Base-by-base conservation (phyloP, 352 stramenopile genomes). In the Chloridella minuta region DNA sequence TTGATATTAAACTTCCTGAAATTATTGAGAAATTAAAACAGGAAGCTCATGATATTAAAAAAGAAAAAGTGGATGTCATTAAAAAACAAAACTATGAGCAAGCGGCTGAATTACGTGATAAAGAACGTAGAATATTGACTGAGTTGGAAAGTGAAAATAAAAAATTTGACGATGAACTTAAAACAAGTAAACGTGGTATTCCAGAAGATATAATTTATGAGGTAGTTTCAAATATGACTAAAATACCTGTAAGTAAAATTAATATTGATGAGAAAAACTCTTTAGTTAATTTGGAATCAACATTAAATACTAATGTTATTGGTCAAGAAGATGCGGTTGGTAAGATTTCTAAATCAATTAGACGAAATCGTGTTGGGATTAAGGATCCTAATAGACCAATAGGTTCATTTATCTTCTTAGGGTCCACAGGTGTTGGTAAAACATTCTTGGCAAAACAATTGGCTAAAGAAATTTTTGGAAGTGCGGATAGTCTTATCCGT, bases 361-460 rank as follows among this genome's bases (percentile, higher is more conserved):
- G 93, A 52, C 90, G 96, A 21, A 96, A 93, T 1, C 90, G 94
- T 24, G 95, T 95, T 30, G 95, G 95, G 22, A 91, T 98, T 10
- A 95, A 97, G 85, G 92, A 95, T 86, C 94, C 95, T 88, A 94
- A 94, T 28, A 96, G 96, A 52, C 95, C 95, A 2, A 96, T 93
- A 3, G 94, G 93, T 23, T 95, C 91, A 18, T 98, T 97, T 87
- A 87, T 98, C 18, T 98, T 98, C 88, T 87, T 97, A 0, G 95
- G 95, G 1, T 93, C 94, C 1, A 98, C 94, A 0, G 95, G 95
- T 87, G 94, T 97, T 0, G 94, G 94, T 85, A 97, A 97, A 89
- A 97, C 94, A 0, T 92, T 97, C 85, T 88, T 98, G 16, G 93
- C 94, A 0, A 98, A 98, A 89, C 93, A 93, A 0, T 88, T 98